Base-by-base conservation (phyloP, 2,329 filamentous ascomycete genomes). In the Trichoderma simmonsii region DNA sequence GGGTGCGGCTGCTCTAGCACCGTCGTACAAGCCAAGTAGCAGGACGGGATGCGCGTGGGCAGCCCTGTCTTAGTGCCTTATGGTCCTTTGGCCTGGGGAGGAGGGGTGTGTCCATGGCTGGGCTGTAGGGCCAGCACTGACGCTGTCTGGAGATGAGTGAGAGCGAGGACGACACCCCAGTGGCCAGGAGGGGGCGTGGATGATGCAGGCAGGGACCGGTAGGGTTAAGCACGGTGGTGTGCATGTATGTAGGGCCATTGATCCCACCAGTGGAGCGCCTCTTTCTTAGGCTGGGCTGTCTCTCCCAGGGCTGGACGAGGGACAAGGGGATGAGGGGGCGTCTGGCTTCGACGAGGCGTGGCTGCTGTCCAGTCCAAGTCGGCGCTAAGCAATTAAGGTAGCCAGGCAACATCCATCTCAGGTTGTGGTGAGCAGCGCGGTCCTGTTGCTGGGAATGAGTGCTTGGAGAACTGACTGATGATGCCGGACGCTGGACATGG, bases 1-100 rank as follows among this genome's bases (percentile, higher is more conserved):
- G 70, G 70, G 70, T 71, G 70, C 70, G 70, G 70, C 70, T 71
- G 57, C 70, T 71, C 64, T 71, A 71, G 70, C 70, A 63, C 67
- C 59, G 67, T 70, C 67, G 67, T 70, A 63, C 57, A 57, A 43
- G 65, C 21, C 65, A 51, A 43, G 65, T 69, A 69, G 65, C 60
- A 64, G 32, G n/a, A 71, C 60, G 59, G 60, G 60, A 63, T 57
- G 59, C 69, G 69, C 69, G 69, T 71, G 69, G 69, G 60, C 69
- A 64, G 69, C 59, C 60, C 68, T 70, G 68, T 63, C 43, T 54
- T 30, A 70, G 67, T 61, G 67, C 67, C 59, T 34, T 63, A 70
- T 48, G 43, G 67, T 30, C 56, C 43, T 62, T 70, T 56, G 51
- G 18, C 65, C 54, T 69, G 65, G 65, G 56, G 65, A 54, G 60